Evolutionary conservation across 163 green algal genomes (phyloP).

Genomic region (Picocystis sp.): DNA sequence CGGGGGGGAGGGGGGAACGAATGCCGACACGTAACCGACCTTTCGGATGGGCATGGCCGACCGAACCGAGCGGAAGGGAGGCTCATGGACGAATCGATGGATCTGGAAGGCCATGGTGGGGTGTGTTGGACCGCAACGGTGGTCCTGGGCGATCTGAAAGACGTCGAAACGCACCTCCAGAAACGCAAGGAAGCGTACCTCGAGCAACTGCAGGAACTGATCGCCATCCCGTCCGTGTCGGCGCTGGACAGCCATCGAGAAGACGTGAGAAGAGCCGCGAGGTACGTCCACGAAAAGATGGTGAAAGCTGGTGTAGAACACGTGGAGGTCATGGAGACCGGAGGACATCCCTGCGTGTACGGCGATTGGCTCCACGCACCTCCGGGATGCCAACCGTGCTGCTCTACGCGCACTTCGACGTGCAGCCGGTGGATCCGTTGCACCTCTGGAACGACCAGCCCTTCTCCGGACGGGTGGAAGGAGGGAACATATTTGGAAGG

Average conservation of each 20-base stretch:
- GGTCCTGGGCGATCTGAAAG: too few species aligned
- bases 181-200: too few species aligned
- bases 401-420: slow-evolving; percentile 44
- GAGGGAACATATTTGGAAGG: slow-evolving; percentile 23
- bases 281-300: slow-evolving; percentile 20
- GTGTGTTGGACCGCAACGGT: too few species aligned
- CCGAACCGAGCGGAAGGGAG: too few species aligned
- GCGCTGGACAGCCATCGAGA: slow-evolving; percentile 17
- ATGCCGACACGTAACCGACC: too few species aligned
- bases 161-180: too few species aligned
- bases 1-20: too few species aligned
- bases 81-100: too few species aligned
- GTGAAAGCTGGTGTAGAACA: slow-evolving; percentile 11
- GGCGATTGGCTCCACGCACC: slow-evolving; percentile 22
- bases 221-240: slow-evolving; percentile 16
- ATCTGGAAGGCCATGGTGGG: too few species aligned
- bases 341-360: slow-evolving; percentile 31
- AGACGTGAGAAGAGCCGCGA: slow-evolving; percentile 19
- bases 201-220: too few species aligned
- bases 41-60: too few species aligned
- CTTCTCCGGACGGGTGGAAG: slow-evolving; percentile 12
- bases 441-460: slow-evolving; percentile 22
- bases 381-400: slow-evolving; percentile 24
- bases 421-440: slow-evolving; percentile 34
- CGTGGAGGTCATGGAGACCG: slow-evolving; percentile 20